These are phyloP conservation scores for Lodderomyces margitis DNA, from an alignment of 1,139 yeast species.

Conservation along the genomic window DNA sequence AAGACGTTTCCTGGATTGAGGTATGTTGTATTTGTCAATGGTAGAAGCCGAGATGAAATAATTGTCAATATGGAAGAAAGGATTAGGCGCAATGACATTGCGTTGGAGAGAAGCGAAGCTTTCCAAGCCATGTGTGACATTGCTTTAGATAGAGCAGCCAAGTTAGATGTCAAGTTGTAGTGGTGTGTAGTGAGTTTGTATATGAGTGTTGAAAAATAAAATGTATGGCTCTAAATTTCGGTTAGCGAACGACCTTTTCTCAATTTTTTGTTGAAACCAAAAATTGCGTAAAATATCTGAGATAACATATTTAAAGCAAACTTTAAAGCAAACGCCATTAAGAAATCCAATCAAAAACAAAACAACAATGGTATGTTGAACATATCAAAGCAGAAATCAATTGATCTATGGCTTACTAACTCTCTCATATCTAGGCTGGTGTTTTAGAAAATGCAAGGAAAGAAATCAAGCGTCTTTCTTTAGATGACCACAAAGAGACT, in stretches of 20 bases:
- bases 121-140: constrained; percentile 87
- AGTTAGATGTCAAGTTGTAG: constrained; percentile 26
- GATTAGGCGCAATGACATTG: constrained; percentile 52
- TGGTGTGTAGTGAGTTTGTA: not conserved
- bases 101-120: constrained; percentile 61
- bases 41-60: constrained; percentile 63
- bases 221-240: not conserved
- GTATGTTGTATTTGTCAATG: constrained; percentile 90
- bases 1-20: constrained; percentile 72
- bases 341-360: not conserved
- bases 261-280: constrained; percentile 1
- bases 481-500: constrained; percentile 73
- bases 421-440: constrained; percentile 66
- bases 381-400: too few relatives aligned
- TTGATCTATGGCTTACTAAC: not conserved
- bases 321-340: not conserved
- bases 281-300: not conserved
- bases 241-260: constrained; percentile 1
- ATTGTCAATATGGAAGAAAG: constrained; percentile 65
- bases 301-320: too few relatives aligned
- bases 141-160: constrained; percentile 72
- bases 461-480: constrained; percentile 80
- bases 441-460: constrained; percentile 97
- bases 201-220: not conserved
- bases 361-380: constrained; percentile 13